These are phyloP conservation scores for Colletotrichum kahawae DNA, from an alignment of 2,329 filamentous ascomycete species.

Conservation along the genomic window DNA sequence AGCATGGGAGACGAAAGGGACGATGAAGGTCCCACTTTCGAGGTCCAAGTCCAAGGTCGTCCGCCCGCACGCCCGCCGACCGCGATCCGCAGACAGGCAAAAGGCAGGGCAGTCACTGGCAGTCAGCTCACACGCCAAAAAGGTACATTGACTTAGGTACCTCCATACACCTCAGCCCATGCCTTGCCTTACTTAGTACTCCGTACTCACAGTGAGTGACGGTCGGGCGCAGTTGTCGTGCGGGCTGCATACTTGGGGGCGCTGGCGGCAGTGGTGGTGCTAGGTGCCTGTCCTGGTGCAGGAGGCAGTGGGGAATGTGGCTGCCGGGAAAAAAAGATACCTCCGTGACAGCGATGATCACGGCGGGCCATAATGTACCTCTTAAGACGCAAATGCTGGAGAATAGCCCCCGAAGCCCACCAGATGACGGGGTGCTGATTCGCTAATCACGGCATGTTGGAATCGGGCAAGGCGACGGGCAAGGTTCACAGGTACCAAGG, in stretches of 20 bases:
- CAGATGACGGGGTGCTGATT: conserved; percentile 1
- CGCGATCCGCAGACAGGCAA: not conserved
- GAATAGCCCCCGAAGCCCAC: not conserved
- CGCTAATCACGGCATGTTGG: conserved; percentile 2
- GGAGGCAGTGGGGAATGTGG: not conserved
- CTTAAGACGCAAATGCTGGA: not conserved
- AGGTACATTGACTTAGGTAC: not conserved
- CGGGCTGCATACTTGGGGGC: not conserved
- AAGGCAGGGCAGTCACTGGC: not conserved
- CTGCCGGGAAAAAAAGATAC: not conserved
- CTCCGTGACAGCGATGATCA: not conserved
- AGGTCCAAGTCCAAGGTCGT: not conserved
- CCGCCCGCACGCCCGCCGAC: not conserved
- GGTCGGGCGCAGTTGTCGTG: not conserved
- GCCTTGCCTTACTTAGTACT: not conserved
- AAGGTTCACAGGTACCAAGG: conserved; percentile 10
- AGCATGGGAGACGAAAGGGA: conserved; percentile 6
- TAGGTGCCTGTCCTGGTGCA: not conserved
- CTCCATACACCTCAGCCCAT: not conserved
- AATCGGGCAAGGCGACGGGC: conserved; percentile 5
- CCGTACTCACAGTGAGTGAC: not conserved
- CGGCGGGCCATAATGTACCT: not conserved
- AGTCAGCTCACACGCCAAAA: not conserved
- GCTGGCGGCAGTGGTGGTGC: not conserved
- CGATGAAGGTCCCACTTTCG: not conserved